Percentiles rank a stretch among this genome's conserved stretches.
These are phyloP conservation scores for Endocarpon pusillum DNA, from an alignment of 495 filamentous ascomycete genomes.

Conservation along the genomic window DNA sequence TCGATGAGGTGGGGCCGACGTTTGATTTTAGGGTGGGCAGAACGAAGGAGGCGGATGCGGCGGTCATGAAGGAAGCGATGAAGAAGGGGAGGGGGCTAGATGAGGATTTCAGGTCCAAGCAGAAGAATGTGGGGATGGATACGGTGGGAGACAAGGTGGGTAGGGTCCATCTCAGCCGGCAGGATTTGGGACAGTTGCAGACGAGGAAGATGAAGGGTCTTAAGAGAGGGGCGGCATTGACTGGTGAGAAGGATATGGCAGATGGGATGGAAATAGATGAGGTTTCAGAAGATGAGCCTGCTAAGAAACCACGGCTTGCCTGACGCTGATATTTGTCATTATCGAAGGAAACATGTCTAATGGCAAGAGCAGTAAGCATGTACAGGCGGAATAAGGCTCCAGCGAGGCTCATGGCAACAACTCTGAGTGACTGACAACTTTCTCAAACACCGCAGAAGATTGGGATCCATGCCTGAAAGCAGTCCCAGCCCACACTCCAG, in stretches of 20 bases:
- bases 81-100: conserved; percentile 58
- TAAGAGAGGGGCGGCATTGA: conserved; percentile 52
- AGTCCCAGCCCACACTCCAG: too few relatives aligned
- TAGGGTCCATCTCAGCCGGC: conserved; percentile 77
- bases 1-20: conserved; percentile 89
- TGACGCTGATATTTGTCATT: conserved; percentile 10
- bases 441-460: too few relatives aligned
- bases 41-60: conserved; percentile 54
- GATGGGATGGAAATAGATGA: conserved; percentile 29
- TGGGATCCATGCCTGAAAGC: too few relatives aligned
- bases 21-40: conserved; percentile 86
- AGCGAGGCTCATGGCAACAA: background rate
- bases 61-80: conserved; percentile 75
- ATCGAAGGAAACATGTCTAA: background rate
- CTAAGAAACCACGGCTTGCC: conserved; percentile 22
- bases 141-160: conserved; percentile 90
- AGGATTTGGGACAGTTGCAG: conserved; percentile 76
- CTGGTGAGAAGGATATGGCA: conserved; percentile 20
- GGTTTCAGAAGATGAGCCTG: conserved; percentile 22
- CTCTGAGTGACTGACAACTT: too few relatives aligned
- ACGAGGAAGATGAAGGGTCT: conserved; percentile 99
- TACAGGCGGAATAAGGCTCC: background rate
- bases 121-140: conserved; percentile 84
- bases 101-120: conserved; percentile 45
- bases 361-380: background rate